phyloP scores from a whole-genome alignment of 331 rosid species.

The Quercus tomentella region DNA sequence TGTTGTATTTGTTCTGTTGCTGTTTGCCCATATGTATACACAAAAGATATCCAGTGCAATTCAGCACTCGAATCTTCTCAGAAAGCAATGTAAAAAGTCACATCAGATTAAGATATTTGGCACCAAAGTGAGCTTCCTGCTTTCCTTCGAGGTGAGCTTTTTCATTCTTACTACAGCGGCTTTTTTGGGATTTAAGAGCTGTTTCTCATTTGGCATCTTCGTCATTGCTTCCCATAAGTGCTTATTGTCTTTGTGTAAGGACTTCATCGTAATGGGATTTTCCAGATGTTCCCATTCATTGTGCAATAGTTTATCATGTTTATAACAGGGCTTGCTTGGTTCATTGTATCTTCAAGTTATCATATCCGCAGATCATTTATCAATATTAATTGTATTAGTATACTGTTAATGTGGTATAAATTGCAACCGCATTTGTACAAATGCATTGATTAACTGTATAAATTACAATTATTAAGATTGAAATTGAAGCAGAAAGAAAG shows the following conservation, averaged over 20 bases:
- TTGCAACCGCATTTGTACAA: no score
- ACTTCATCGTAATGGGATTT: constrained; percentile 12
- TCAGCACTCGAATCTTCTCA: constrained; percentile 36
- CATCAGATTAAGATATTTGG: constrained; percentile 4
- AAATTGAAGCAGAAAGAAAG: no score
- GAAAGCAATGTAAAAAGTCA: constrained; percentile 50
- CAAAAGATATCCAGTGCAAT: constrained; percentile 55
- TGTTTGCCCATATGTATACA: constrained; percentile 66
- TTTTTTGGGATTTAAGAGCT: constrained; percentile 11
- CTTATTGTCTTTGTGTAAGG: background rate
- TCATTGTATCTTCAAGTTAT: background rate
- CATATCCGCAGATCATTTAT: no score
- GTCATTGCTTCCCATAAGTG: background rate
- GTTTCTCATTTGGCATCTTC: constrained; percentile 4
- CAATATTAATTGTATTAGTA: no score
- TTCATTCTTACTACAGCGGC: background rate
- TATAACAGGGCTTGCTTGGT: background rate
- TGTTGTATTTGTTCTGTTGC: constrained; percentile 75
- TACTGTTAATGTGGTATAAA: no score
- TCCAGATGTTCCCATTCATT: constrained; percentile 13
- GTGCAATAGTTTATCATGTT: constrained; percentile 16
- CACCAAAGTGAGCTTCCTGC: constrained; percentile 4
- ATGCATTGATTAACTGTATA: no score
- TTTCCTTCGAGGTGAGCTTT: constrained; percentile 10
- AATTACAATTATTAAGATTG: no score